Conservation (phyloP, 2,329 filamentous ascomycete species). For the Zarea fungicola region DNA sequence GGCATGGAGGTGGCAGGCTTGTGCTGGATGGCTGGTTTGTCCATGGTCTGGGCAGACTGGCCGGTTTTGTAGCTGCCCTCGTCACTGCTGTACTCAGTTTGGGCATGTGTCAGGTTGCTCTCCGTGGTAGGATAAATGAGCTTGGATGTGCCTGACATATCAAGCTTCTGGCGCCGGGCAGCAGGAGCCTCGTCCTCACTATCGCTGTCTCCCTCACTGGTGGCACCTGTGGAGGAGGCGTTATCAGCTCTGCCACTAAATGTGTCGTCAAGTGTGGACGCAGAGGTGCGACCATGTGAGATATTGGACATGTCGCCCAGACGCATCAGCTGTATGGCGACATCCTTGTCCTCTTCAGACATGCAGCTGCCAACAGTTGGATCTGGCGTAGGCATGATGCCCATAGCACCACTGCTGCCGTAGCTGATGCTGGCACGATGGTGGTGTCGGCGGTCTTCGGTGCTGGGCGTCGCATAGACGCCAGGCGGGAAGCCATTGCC, state of each 20-base stretch:
- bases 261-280: slow-evolving; percentile 88
- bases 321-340: slow-evolving; percentile 93
- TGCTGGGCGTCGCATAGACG: slow-evolving; percentile 58
- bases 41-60: slow-evolving; percentile 34
- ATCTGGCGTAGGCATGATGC: slow-evolving; percentile 84
- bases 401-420: slow-evolving; percentile 38
- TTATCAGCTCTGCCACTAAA: slow-evolving; percentile 85
- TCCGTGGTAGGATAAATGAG: slow-evolving; percentile 48
- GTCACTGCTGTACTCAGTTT: slow-evolving; percentile 32
- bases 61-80: slow-evolving; percentile 30
- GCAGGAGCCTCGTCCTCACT: slow-evolving; percentile 57
- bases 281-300: slow-evolving; percentile 86
- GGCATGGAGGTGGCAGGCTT: slow-evolving; percentile 30
- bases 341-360: slow-evolving; percentile 89
- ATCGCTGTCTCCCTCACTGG: slow-evolving; percentile 69
- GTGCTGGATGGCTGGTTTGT: slow-evolving; percentile 35
- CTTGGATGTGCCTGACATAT: slow-evolving; percentile 35
- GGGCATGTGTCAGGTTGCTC: slow-evolving; percentile 45
- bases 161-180: slow-evolving; percentile 53
- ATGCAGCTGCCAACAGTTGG: slow-evolving; percentile 97
- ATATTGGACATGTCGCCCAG: slow-evolving; percentile 91
- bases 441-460: slow-evolving; percentile 51
- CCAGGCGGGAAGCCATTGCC: slow-evolving; percentile 44
- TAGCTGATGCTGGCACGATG: slow-evolving; percentile 60
- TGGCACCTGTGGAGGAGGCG: slow-evolving; percentile 78